Evolutionary conservation across 805 yeast genomes (phyloP).

Genomic region (Candida namnaoensis): DNA sequence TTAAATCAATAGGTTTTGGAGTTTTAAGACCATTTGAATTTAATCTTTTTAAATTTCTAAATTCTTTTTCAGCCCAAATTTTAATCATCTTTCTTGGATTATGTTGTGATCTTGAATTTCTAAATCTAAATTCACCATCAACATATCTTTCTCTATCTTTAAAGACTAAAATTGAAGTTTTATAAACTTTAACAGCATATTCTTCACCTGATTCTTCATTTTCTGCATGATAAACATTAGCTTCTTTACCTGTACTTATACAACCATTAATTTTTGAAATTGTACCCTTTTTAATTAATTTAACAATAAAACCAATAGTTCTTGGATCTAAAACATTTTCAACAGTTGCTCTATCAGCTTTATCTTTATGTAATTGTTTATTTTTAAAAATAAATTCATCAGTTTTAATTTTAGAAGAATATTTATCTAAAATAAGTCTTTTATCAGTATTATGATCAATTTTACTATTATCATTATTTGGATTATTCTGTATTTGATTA

Average conservation of each 20-base stretch:
- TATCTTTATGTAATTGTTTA: slow-evolving; percentile 62
- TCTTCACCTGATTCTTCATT: slow-evolving; percentile 38
- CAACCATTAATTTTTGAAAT: slow-evolving; percentile 88
- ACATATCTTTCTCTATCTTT: slow-evolving; percentile 95
- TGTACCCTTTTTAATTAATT: slow-evolving; percentile 75
- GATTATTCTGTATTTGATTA: not conserved
- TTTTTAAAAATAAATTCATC: slow-evolving; percentile 48
- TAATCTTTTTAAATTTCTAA: slow-evolving; percentile 81
- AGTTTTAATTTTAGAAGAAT: slow-evolving; percentile 55
- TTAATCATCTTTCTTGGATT: slow-evolving; percentile 97
- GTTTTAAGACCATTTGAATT: slow-evolving; percentile 77
- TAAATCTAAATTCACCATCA: slow-evolving; percentile 89
- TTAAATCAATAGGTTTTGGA: slow-evolving; percentile 85
- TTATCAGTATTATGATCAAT: slow-evolving; percentile 21
- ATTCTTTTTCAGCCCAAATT: slow-evolving; percentile 98
- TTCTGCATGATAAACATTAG: slow-evolving; percentile 88
- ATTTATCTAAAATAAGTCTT: slow-evolving; percentile 47
- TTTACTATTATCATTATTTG: not conserved
- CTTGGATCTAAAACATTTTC: slow-evolving; percentile 96
- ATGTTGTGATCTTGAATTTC: slow-evolving; percentile 77
- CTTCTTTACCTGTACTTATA: slow-evolving; percentile 94
- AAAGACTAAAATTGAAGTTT: slow-evolving; percentile 93
- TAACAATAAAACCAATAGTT: slow-evolving; percentile 74
- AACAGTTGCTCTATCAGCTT: slow-evolving; percentile 91
- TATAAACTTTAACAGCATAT: slow-evolving; percentile 87